Conservation (phyloP, 164 flowering plant species). For the Dillenia turbinata region DNA sequence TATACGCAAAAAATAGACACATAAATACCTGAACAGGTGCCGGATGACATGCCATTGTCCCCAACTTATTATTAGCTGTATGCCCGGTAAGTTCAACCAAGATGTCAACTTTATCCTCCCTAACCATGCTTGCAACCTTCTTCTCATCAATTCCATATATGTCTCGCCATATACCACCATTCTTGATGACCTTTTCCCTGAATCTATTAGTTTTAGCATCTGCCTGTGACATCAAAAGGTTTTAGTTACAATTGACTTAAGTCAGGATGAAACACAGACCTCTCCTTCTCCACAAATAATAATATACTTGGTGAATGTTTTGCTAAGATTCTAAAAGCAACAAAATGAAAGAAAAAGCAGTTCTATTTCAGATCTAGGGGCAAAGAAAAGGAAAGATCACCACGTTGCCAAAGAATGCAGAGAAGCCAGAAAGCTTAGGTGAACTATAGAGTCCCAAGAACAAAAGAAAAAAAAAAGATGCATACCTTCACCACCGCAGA, state of each 20-base stretch:
- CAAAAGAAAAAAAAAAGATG: background rate
- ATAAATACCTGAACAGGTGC: conserved; percentile 89
- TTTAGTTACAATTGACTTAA: too few species aligned
- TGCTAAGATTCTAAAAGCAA: too few species aligned
- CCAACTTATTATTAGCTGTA: conserved; percentile 95
- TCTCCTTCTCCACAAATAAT: too few species aligned
- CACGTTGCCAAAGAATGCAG: too few species aligned
- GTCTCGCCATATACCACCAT: conserved; percentile 93
- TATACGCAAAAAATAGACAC: background rate
- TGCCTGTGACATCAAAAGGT: conserved; percentile 45
- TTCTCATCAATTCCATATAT: conserved; percentile 97
- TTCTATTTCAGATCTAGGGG: too few species aligned
- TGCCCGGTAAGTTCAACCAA: conserved; percentile 99
- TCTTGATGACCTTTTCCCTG: conserved; percentile 71
- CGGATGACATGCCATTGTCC: conserved; percentile 94
- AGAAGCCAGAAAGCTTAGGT: too few species aligned
- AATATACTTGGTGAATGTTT: too few species aligned
- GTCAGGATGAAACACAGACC: too few species aligned
- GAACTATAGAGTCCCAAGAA: too few species aligned
- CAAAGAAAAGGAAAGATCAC: too few species aligned
- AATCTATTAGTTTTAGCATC: conserved; percentile 92
- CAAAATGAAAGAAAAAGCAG: too few species aligned
- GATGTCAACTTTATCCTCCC: conserved; percentile 93
- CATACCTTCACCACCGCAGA: conserved; percentile 98
- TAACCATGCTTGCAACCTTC: conserved; percentile 88